These are phyloP conservation scores for Pythium plurisporium DNA, from an alignment of 352 stramenopile genomes.

Conservation along the genomic window DNA sequence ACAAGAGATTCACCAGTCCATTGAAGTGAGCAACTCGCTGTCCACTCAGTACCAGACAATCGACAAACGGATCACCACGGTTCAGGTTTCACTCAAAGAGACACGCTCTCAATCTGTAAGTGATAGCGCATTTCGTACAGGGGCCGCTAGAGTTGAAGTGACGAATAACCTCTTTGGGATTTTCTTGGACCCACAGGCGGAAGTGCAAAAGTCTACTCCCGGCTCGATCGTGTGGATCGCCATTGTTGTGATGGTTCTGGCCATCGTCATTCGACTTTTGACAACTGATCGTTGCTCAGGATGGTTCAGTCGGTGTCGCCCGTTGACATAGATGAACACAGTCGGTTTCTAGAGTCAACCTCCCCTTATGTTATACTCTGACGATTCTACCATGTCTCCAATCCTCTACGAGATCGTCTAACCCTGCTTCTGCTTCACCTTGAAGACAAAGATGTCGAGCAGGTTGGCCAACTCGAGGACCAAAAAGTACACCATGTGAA, in stretches of 20 bases:
- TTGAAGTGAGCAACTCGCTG: conserved; percentile 37
- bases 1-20: conserved; percentile 50
- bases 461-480: conserved; percentile 69
- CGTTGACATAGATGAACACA: conserved; percentile 35
- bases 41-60: conserved; percentile 52
- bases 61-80: conserved; percentile 55
- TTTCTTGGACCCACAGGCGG: not conserved
- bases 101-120: not conserved
- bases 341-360: conserved; percentile 2
- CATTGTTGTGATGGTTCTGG: conserved; percentile 16
- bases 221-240: conserved; percentile 16
- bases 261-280: conserved; percentile 24
- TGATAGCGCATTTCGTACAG: no score
- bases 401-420: not conserved
- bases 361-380: not conserved
- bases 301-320: conserved; percentile 35
- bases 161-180: not conserved
- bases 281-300: conserved; percentile 36
- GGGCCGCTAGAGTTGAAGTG: not conserved
- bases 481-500: conserved; percentile 84
- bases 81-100: conserved; percentile 31
- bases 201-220: not conserved
- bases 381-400: not conserved
- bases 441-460: conserved; percentile 79
- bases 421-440: conserved; percentile 55